Percentiles rank a stretch among this genome's conserved stretches.
Conservation (phyloP, 208 protist genomes). For the Trypanosoma congolense region DNA sequence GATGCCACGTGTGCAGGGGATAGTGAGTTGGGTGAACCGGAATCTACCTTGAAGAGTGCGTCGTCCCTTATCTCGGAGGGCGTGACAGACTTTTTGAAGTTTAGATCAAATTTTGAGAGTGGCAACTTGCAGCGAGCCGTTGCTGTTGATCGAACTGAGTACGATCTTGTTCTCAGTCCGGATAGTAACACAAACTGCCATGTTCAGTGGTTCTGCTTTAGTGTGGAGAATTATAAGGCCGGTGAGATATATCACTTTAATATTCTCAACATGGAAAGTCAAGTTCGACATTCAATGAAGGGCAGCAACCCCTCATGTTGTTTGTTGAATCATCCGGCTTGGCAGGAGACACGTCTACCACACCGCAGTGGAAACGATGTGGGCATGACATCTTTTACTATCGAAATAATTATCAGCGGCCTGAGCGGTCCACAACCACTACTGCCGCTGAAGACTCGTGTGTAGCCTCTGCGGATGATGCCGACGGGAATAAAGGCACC, state of each 20-base stretch:
- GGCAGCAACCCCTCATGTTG: slow-evolving; percentile 89
- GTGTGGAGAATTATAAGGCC: slow-evolving; percentile 49
- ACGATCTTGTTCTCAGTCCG: slow-evolving; percentile 90
- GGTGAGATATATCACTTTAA: slow-evolving; percentile 92
- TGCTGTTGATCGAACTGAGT: slow-evolving; percentile 83
- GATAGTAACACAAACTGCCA: slow-evolving; percentile 94
- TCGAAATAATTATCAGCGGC: slow-evolving; percentile 61
- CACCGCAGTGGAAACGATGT: slow-evolving; percentile 43
- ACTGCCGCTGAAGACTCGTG: slow-evolving; percentile 1
- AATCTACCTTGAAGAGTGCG: not conserved
- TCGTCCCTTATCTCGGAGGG: not conserved
- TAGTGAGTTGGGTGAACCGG: not conserved
- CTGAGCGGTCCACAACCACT: slow-evolving; percentile 27
- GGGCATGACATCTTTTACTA: slow-evolving; percentile 85
- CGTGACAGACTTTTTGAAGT: slow-evolving; percentile 45
- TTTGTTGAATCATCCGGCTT: slow-evolving; percentile 34
- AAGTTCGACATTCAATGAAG: slow-evolving; percentile 93
- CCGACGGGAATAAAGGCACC: slow-evolving; percentile 4
- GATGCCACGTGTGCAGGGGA: not conserved
- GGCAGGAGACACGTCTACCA: not conserved
- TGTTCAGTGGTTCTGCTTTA: slow-evolving; percentile 98
- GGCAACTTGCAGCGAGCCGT: slow-evolving; percentile 93
- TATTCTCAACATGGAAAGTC: slow-evolving; percentile 96
- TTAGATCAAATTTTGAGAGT: slow-evolving; percentile 91
- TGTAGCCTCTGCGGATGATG: not conserved